Base-by-base conservation (phyloP, 1,284 basidiomycete genomes). In the Athelia psychrophila region DNA sequence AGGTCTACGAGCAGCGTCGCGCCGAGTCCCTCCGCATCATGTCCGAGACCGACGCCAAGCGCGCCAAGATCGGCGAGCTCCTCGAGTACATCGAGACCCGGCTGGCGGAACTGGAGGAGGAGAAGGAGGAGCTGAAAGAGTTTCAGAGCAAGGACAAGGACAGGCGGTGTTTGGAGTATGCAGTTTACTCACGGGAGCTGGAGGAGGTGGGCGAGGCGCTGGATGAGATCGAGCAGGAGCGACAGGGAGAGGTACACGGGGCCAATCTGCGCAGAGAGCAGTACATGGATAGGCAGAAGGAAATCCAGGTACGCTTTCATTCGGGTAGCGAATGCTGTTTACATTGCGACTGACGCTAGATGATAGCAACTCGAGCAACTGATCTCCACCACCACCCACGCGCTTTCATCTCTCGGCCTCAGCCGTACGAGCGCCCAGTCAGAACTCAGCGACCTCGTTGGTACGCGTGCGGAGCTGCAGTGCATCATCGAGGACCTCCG, bases 101-200 rank as follows among this genome's bases (percentile, higher is more conserved):
- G 2, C 74, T 99, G 48, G 74, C 78, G 4, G 97, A 99, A 70
- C 84, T 99, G 3, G 95, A 98, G 64, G 91, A 95, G 61, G 97
- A 99, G 70, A 98, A 98, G 70, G 91, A 96, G 58, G 97, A 99
- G 69, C 73, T 99, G 50, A 95, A 95, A 64, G 93, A 98, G 67
- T 99, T 93, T 65, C 93, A 98, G 67, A 86, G 91, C 58, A 95
- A 95, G 67, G 97, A 99, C 67, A 91, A 92, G 65, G 94, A 98
- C 56, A 79, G 96, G 46, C 79, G 96, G 24, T 98, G 95, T 69
- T 77, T 99, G 59, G 97, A 99, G 67, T 99, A 99, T 66, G 91
- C 94, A 1, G 71, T 99, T 53, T 93, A 97, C 70, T 90, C 94
- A 60, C 80, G 91, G 33, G 95, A 99, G 64, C 71, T 98, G 30